These are phyloP conservation scores for Ilex asprella DNA, from an alignment of 257 asterid species.

Conservation along the genomic window DNA sequence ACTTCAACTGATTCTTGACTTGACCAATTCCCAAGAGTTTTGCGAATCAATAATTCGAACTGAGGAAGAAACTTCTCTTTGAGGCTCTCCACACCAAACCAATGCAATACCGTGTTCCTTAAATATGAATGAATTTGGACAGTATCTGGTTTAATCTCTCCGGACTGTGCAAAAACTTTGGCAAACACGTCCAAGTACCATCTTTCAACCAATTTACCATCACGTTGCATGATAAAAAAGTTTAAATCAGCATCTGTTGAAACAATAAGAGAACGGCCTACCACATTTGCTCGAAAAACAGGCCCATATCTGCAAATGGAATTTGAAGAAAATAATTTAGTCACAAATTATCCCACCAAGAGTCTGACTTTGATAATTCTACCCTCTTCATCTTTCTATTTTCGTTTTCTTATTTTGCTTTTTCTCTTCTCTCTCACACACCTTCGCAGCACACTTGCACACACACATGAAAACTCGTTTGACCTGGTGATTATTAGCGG, in stretches of 20 bases:
- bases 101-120: constrained; percentile 47
- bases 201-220: background rate
- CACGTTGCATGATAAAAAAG: background rate
- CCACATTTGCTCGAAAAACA: background rate
- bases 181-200: background rate
- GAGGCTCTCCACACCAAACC: constrained; percentile 62
- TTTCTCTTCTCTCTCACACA: too few relatives aligned
- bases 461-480: too few relatives aligned
- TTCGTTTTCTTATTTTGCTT: too few relatives aligned
- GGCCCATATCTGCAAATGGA: background rate
- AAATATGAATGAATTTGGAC: constrained; percentile 29
- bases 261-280: background rate
- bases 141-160: constrained; percentile 37
- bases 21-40: constrained; percentile 48
- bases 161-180: constrained; percentile 23
- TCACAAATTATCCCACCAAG: too few relatives aligned
- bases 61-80: constrained; percentile 52
- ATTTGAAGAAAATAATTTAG: too few relatives aligned
- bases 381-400: too few relatives aligned
- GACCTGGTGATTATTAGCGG: too few relatives aligned
- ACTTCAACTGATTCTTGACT: constrained; percentile 47
- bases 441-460: too few relatives aligned
- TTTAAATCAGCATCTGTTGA: background rate
- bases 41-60: constrained; percentile 38
- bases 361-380: too few relatives aligned